Evolutionary conservation across 176 grass and related monocot genomes (phyloP).

Genomic region (Rhynchospora tenuis): DNA sequence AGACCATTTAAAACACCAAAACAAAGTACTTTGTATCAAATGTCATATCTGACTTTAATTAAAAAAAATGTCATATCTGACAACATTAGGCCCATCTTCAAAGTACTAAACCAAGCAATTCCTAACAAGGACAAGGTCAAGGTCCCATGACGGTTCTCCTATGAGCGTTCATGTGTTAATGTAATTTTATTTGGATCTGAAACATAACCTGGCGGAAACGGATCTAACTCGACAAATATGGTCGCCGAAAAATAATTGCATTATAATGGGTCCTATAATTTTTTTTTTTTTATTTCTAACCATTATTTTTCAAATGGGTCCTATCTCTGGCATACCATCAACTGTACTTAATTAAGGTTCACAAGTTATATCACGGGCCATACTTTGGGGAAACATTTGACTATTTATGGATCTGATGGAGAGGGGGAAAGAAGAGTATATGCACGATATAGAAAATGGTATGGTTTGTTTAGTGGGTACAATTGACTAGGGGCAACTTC

Average conservation of each 20-base stretch:
- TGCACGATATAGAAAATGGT: neutral
- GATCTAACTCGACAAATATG: neutral
- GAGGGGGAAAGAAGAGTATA: neutral
- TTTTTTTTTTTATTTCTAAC: neutral
- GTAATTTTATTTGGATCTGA: slow-evolving; percentile 3
- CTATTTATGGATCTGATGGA: neutral
- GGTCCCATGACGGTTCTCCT: neutral
- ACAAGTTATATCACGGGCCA: slow-evolving; percentile 10
- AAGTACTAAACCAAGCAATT: neutral
- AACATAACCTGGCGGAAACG: neutral
- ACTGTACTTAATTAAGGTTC: slow-evolving; percentile 13
- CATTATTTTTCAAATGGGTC: no score
- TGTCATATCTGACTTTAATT: slow-evolving; percentile 3
- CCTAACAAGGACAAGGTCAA: slow-evolving; percentile 8
- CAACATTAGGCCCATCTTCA: neutral
- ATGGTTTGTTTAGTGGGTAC: neutral
- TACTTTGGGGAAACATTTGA: slow-evolving; percentile 2
- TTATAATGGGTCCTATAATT: slow-evolving; percentile 10
- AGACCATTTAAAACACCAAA: neutral
- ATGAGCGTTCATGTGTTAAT: neutral
- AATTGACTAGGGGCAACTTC: neutral
- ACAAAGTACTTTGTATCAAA: neutral
- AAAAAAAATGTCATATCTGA: slow-evolving; percentile 3
- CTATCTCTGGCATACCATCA: neutral
- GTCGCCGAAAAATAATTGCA: slow-evolving; percentile 16